These are phyloP conservation scores for Cladophialophora immunda DNA, from an alignment of 2,329 filamentous ascomycete genomes.

Conservation along the genomic window DNA sequence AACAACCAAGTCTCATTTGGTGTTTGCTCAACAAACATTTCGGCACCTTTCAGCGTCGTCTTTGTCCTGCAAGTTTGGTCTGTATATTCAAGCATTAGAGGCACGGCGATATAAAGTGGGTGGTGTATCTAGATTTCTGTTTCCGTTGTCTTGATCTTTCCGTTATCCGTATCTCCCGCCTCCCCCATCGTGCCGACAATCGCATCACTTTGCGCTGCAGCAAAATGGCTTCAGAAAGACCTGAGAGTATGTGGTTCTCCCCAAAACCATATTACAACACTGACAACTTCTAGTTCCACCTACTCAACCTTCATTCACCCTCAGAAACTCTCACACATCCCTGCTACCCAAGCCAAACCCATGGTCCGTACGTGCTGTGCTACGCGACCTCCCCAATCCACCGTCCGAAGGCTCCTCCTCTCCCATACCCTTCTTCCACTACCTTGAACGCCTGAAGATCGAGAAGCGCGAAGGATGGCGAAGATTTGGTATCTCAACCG, in stretches of 20 bases:
- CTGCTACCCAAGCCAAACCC: slow-evolving; percentile 39
- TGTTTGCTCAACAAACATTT: slow-evolving; percentile 5
- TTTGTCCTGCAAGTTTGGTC: background rate
- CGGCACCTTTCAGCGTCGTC: background rate
- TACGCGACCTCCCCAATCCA: slow-evolving; percentile 70
- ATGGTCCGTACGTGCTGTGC: slow-evolving; percentile 58
- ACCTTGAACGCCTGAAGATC: slow-evolving; percentile 92
- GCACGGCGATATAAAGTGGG: background rate
- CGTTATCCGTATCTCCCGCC: background rate
- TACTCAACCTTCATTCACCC: slow-evolving; percentile 16
- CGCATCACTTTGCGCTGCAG: background rate
- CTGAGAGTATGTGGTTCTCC: background rate
- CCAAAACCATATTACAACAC: background rate
- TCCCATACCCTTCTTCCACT: slow-evolving; percentile 90
- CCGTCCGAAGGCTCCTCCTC: slow-evolving; percentile 70
- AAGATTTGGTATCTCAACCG: slow-evolving; percentile 76
- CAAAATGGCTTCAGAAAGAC: slow-evolving; percentile 16
- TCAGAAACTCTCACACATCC: slow-evolving; percentile 35
- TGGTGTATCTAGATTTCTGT: background rate
- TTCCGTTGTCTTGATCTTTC: background rate
- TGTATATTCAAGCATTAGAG: slow-evolving; percentile 2
- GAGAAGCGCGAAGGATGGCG: slow-evolving; percentile 97
- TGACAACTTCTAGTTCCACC: slow-evolving; percentile 6
- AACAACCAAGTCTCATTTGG: slow-evolving; percentile 4
- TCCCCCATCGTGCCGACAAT: background rate